These are phyloP conservation scores for Botrytis fragariae DNA, from an alignment of 2,329 filamentous ascomycete species.

Conservation along the genomic window DNA sequence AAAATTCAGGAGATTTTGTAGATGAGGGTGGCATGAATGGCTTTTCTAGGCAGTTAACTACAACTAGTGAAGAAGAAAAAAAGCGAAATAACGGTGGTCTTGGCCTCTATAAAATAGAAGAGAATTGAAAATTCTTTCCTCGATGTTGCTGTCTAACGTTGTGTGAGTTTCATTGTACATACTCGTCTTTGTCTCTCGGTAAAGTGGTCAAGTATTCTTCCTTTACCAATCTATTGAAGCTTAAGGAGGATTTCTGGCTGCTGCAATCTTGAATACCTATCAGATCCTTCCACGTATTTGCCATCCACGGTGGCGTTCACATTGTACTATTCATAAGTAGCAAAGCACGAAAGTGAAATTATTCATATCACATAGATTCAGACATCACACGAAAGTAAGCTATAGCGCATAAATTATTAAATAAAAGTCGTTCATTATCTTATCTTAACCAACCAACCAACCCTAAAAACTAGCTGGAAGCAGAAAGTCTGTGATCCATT, in stretches of 20 bases:
- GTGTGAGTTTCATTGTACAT: neutral
- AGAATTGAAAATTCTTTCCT: neutral
- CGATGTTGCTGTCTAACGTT: neutral
- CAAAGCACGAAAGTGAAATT: neutral
- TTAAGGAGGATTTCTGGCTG: neutral
- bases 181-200: neutral
- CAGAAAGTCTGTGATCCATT: conserved; percentile 3
- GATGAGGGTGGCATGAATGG: conserved; percentile 1
- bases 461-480: conserved; percentile 11
- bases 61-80: neutral
- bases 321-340: neutral
- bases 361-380: neutral
- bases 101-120: neutral
- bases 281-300: neutral
- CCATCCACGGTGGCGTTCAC: neutral
- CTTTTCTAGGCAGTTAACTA: neutral
- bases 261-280: neutral
- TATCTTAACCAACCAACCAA: conserved; percentile 17
- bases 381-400: neutral
- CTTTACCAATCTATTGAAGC: neutral
- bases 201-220: neutral
- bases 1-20: conserved; percentile 15
- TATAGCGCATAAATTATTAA: conserved; percentile 6
- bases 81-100: conserved; percentile 5
- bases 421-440: conserved; percentile 15